A percentile compares a stretch with the other conserved stretches of the same genome.
Evolutionary conservation across 2,329 filamentous ascomycete genomes (phyloP).

Genomic region (Calycina herbarum): DNA sequence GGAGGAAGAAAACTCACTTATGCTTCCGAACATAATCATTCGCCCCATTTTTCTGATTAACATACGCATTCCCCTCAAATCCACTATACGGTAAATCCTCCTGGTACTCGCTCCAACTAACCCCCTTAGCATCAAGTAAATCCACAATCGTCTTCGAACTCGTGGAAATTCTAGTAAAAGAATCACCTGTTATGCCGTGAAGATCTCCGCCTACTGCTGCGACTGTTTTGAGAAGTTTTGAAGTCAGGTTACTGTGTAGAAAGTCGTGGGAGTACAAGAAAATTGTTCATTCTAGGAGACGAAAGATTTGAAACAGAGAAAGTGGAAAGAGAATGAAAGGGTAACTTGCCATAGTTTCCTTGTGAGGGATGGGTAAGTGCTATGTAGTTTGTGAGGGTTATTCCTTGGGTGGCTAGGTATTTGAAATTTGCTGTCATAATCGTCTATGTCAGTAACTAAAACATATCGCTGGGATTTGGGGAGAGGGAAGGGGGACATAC

Average conservation of each 20-base stretch:
- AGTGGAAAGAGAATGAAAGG: too few species aligned
- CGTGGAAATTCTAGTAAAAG: slow-evolving; percentile 50
- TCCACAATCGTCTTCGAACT: slow-evolving; percentile 60
- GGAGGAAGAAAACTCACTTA: slow-evolving; percentile 44
- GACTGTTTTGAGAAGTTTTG: slow-evolving; percentile 36
- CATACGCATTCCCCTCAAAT: slow-evolving; percentile 60
- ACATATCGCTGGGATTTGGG: background rate
- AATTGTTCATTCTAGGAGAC: too few species aligned
- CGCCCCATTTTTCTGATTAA: slow-evolving; percentile 62
- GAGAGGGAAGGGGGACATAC: slow-evolving; percentile 14
- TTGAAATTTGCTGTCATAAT: slow-evolving; percentile 38
- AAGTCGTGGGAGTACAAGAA: too few species aligned
- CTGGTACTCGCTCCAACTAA: slow-evolving; percentile 68
- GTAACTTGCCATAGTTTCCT: slow-evolving; percentile 54
- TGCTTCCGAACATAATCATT: slow-evolving; percentile 82
- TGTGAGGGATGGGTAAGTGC: slow-evolving; percentile 63
- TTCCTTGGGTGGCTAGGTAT: slow-evolving; percentile 53
- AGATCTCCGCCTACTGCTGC: slow-evolving; percentile 65
- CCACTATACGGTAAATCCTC: slow-evolving; percentile 75
- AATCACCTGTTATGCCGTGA: slow-evolving; percentile 67
- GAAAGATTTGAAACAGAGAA: too few species aligned
- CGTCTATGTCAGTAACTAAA: slow-evolving; percentile 7
- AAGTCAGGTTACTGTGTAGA: too few species aligned
- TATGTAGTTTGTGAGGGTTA: slow-evolving; percentile 54
- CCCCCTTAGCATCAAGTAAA: slow-evolving; percentile 47